Evolutionary conservation across 2,329 filamentous ascomycete genomes (phyloP), one percentile per base, ranked within the genome.

Genomic region (Cladophialophora immunda): DNA sequence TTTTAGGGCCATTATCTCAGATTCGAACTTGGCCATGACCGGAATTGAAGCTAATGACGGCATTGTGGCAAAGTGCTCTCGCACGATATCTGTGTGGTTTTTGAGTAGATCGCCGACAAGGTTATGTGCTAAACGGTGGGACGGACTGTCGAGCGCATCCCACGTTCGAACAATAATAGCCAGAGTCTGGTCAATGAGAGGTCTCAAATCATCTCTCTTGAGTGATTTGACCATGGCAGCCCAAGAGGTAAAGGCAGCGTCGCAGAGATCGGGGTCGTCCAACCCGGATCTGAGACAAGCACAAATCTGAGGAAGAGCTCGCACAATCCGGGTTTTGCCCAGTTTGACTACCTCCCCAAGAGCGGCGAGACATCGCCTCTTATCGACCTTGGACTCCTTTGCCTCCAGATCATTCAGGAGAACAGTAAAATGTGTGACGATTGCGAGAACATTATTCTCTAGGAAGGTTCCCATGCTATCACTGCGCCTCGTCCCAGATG

Each of bases 241-340:
- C 95, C 95, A 99, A 57, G 93, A 92, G 3, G 86, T 87, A 73
- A 98, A 94, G 1, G 93, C 92, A 32, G 88, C 84, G 68, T 92
- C 85, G 68, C 92, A 89, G n/a, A 99, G 84, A 55, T 90, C 86
- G 53, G 89, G 84, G 58, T 91, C 87, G 17, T 90, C 85, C 67
- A 98, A 86, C 0, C 93, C 93, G 25, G 93, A 93, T 69, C 97
- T 89, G 13, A 99, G 83, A 75, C 92, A 97, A n/a, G 94, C 93
- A 71, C 93, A 93, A 64, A 98, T 94, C 89, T 94, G 73, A 25
- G 95, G 94, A 47, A 97, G 84, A 58, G 92, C 95, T 72, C 90
- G 89, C 68, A 89, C 90, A 34, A 94, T 88, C 74, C 92, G 89
- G 2, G 84, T 84, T 73, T 89, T 90, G 53, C 92, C 91, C 57